phyloP scores from a whole-genome alignment of 495 filamentous ascomycete genomes.

The Daldinia concentrica region DNA sequence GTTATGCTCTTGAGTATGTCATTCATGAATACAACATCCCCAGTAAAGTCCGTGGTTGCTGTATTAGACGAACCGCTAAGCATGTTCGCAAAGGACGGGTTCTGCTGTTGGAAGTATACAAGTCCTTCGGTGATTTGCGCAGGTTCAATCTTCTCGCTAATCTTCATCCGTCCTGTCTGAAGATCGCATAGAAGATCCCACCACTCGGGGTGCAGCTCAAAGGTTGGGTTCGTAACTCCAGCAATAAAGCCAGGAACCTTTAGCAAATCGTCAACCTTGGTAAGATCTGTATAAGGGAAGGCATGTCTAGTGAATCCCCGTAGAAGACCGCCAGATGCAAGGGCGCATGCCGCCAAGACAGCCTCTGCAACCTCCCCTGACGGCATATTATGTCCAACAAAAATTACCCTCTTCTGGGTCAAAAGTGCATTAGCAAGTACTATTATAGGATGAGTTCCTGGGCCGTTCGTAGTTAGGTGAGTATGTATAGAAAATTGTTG shows the following conservation, averaged over 20 bases:
- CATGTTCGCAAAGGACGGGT: constrained; percentile 62
- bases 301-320: constrained; percentile 96
- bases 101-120: constrained; percentile 84
- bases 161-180: constrained; percentile 90
- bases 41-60: constrained; percentile 72
- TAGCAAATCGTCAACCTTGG: constrained; percentile 95
- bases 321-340: constrained; percentile 94
- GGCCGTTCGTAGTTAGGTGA: constrained; percentile 91
- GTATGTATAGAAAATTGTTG: constrained; percentile 88
- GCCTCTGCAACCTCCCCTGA: constrained; percentile 96
- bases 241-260: constrained; percentile 98
- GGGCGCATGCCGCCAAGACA: constrained; percentile 89
- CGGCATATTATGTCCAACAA: constrained; percentile 92
- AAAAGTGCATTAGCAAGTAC: constrained; percentile 83
- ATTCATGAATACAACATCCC: constrained; percentile 89
- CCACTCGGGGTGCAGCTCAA: constrained; percentile 95
- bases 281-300: constrained; percentile 97
- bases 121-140: constrained; percentile 83
- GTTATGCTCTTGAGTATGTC: constrained; percentile 82
- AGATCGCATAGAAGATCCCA: constrained; percentile 98
- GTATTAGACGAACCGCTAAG: constrained; percentile 55
- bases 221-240: constrained; percentile 96
- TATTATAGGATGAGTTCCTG: constrained; percentile 79
- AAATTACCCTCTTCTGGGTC: constrained; percentile 96
- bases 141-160: constrained; percentile 80